Evolutionary conservation across 2,329 filamentous ascomycete species (phyloP), one percentile per base, ranked within the genome.

Genomic region (Lecanicillium sp.): DNA sequence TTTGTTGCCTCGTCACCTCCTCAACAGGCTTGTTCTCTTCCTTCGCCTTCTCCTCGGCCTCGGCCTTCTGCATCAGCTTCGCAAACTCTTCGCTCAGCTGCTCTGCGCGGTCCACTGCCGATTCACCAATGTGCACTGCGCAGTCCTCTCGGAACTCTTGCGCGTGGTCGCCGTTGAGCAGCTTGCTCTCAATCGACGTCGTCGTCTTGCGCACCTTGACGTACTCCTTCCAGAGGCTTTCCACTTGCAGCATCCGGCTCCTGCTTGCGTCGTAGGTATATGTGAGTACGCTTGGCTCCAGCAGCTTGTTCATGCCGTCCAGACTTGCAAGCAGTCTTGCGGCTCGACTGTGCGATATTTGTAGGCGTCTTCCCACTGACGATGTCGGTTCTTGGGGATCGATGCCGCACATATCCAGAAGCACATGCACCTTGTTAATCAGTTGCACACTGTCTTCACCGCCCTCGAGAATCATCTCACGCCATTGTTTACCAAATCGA

Each of bases 341-440:
- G 63, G 56, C 27, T 52, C 48, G 7, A 27, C 24, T 8, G n/a
- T 19, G 43, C 1, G 60, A 60, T 24, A 65, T 58, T 7, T 53
- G 54, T 27, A 68, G 40, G 23, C 58, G 61, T 2, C 4, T 29
- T n/a, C 29, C 37, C n/a, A 21, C n/a, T n/a, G 17, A 35, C 4
- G 15, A 29, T 12, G 11, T 15, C 29, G 15, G 20, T 8, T 42
- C 45, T n/a, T 23, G 45, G 4, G 14, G 37, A 15, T 40, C 50
- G 24, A 68, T 51, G 3, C 66, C 66, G 17, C 63, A 66, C 2
- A 67, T 58, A 20, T 73, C 57, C 14, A 74, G 54, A 8, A 70
- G 53, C 3, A 62, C 62, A 20, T 57, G 56, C 5, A 66, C 33
- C 7, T 67, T 65, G 2, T 61, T 58, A 5, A 63, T 49, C 8